These are phyloP conservation scores for Floccularia luteovirens DNA, from an alignment of 768 basidiomycete genomes.

Conservation along the genomic window DNA sequence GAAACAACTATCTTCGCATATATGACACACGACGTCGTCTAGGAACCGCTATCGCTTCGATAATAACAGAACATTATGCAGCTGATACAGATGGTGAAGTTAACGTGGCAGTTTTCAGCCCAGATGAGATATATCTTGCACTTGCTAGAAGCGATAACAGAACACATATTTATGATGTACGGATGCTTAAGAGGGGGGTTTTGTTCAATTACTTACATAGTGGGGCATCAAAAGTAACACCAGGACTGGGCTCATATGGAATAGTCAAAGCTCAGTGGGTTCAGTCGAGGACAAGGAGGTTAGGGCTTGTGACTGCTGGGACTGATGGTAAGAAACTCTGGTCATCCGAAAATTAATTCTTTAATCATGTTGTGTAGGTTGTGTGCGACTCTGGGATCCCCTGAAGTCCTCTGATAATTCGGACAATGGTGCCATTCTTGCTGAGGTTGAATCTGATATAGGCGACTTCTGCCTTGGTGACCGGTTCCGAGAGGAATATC, in stretches of 20 bases:
- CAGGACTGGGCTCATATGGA: constrained; percentile 31
- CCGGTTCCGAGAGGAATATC: constrained; percentile 37
- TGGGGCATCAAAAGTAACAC: constrained; percentile 22
- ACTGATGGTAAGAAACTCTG: constrained; percentile 44
- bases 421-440: constrained; percentile 41
- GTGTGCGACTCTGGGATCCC: constrained; percentile 63
- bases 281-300: constrained; percentile 23
- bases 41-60: constrained; percentile 15
- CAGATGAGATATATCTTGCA: constrained; percentile 55
- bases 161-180: constrained; percentile 55
- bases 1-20: constrained; percentile 32
- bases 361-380: constrained; percentile 32
- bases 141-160: constrained; percentile 52
- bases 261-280: constrained; percentile 49
- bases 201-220: constrained; percentile 43
- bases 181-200: constrained; percentile 37
- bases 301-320: constrained; percentile 52
- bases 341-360: neutral
- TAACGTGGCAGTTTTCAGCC: constrained; percentile 43
- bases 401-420: constrained; percentile 25
- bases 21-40: constrained; percentile 39
- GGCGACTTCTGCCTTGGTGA: constrained; percentile 56
- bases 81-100: constrained; percentile 31
- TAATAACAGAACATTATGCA: constrained; percentile 28
- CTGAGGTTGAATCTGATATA: constrained; percentile 48